Evolutionary conservation across 2,329 filamentous ascomycete species (phyloP), one percentile per base, ranked within the genome.

Genomic region (Clarireedia sp.): DNA sequence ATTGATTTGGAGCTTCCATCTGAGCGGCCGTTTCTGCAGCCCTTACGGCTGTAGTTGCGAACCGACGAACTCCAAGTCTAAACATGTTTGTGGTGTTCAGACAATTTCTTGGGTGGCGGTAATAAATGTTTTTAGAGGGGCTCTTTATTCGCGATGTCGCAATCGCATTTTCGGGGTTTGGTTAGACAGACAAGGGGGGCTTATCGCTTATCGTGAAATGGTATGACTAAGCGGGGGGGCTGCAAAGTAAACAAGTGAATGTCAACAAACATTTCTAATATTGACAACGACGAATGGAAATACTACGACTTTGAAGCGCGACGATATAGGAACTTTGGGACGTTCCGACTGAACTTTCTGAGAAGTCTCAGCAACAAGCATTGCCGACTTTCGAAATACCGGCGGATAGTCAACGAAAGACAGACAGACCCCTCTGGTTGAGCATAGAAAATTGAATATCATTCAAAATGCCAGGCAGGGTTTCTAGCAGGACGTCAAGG

Each of bases 41-140:
- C 58, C 75, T 75, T 63, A 73, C 69, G 55, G 78, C 77, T 21
- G 79, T 78, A 3, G 78, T 78, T 33, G 78, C 74, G 62, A 85
- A 81, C 26, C 76, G 75, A 59, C 82, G 75, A 53, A 78, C 72
- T 55, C 75, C 74, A 55, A 75, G 75, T 63, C 77, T 73, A 59
- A 83, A 78, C 81, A 85, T 84, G 51, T 52, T 62, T 54, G 48
- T 21, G 17, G 38, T 54, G 19, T 33, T 37, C n/a, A 5, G 12
- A 7, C 33, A 14, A 10, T 7, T 19, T 23, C 49, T 21, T 55
- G 2, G 45, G 16, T 2, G 14, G 41, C 29, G 10, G 29, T 10
- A 33, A 26, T 45, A 44, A 36, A 40, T 40, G 21, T 37, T 16
- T 44, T 47, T 50, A 12, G 19, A 33, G n/a, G 16, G n/a, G n/a